phyloP scores from a whole-genome alignment of 2,329 filamentous ascomycete genomes.

The Huntiella omanensis region DNA sequence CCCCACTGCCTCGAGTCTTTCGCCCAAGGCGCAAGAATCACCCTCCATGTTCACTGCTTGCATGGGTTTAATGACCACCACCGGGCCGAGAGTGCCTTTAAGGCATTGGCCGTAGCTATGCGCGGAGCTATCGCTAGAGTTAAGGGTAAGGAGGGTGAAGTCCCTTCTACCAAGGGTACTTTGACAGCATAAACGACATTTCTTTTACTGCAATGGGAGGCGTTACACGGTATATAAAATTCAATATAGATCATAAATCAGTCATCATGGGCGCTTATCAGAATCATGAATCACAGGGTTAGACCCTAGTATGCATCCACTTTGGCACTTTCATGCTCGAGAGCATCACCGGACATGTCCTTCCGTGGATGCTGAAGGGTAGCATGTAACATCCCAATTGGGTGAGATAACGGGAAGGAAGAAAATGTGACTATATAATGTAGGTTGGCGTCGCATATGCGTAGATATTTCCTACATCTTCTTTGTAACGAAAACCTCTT shows the following conservation, averaged over 20 bases:
- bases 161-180: slow-evolving; percentile 92
- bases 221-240: not conserved
- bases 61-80: slow-evolving; percentile 91
- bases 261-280: too few species aligned
- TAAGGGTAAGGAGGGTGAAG: slow-evolving; percentile 70
- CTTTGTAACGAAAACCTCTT: not conserved
- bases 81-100: slow-evolving; percentile 89
- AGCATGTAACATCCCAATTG: slow-evolving; percentile 2
- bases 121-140: slow-evolving; percentile 57
- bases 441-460: not conserved
- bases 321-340: too few species aligned
- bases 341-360: slow-evolving; percentile 5
- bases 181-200: slow-evolving; percentile 33
- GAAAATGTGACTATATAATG: not conserved
- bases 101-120: slow-evolving; percentile 79
- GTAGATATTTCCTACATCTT: not conserved
- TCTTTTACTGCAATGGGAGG: not conserved
- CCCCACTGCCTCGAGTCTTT: slow-evolving; percentile 92
- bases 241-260: too few species aligned
- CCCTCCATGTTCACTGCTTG: slow-evolving; percentile 86
- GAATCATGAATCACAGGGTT: too few species aligned
- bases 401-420: slow-evolving; percentile 1
- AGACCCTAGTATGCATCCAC: too few species aligned
- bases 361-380: slow-evolving; percentile 1
- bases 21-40: slow-evolving; percentile 73